Evolutionary conservation across 768 basidiomycete species (phyloP).

Genomic region (Botryobasidium botryosum): DNA sequence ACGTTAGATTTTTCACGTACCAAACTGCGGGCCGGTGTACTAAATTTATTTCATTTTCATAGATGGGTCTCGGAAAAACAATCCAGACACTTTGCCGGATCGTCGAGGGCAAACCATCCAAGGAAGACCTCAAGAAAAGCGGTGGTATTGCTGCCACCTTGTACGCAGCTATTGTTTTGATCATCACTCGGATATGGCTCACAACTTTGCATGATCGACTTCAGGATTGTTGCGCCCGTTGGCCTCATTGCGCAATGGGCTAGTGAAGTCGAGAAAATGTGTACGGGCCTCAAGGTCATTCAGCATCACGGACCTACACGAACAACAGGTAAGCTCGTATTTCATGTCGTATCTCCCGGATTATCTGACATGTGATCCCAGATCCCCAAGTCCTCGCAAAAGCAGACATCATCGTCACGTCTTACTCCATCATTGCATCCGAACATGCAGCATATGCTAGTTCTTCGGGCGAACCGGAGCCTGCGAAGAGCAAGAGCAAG

Average conservation of each 20-base stretch:
- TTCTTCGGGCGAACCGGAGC: conserved; percentile 24
- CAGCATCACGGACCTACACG: conserved; percentile 72
- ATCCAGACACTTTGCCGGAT: conserved; percentile 83
- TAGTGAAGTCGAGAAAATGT: conserved; percentile 61
- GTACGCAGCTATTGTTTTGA: conserved; percentile 21
- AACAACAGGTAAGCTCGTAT: conserved; percentile 36
- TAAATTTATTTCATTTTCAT: background rate
- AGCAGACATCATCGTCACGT: conserved; percentile 66
- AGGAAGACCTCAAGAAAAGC: conserved; percentile 40
- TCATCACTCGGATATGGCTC: background rate
- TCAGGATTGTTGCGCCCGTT: conserved; percentile 74
- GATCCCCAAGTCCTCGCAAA: conserved; percentile 37
- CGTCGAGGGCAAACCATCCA: conserved; percentile 57
- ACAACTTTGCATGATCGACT: background rate
- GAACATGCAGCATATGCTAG: conserved; percentile 46
- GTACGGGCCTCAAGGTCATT: conserved; percentile 44
- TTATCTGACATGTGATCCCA: conserved; percentile 15
- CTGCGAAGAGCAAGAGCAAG: conserved; percentile 24
- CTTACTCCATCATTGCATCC: conserved; percentile 68
- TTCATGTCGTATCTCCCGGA: background rate
- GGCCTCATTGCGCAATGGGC: conserved; percentile 86
- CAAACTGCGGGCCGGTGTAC: background rate
- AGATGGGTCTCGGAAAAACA: conserved; percentile 41
- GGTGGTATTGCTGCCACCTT: conserved; percentile 54
- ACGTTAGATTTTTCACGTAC: background rate